Evolutionary conservation across 768 basidiomycete genomes (phyloP).

Genomic region (Pleurotus cornucopiae): DNA sequence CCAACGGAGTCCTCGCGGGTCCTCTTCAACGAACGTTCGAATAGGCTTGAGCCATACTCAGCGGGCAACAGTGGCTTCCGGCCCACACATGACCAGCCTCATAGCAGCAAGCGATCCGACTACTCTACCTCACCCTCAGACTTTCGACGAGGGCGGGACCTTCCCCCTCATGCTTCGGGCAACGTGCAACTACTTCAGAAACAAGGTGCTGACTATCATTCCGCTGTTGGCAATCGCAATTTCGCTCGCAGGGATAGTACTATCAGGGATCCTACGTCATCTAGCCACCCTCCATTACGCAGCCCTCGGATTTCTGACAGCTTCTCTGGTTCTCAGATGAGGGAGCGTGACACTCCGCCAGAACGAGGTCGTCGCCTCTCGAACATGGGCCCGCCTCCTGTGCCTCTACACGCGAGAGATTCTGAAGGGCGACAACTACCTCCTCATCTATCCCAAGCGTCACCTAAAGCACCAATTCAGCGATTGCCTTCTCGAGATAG

Average conservation of each 20-base stretch:
- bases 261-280: slow-evolving; percentile 17
- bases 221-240: not conserved
- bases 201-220: slow-evolving; percentile 25
- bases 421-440: slow-evolving; percentile 45
- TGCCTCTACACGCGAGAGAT: slow-evolving; percentile 39
- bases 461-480: slow-evolving; percentile 23
- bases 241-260: not conserved
- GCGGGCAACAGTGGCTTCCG: slow-evolving; percentile 33
- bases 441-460: slow-evolving; percentile 45
- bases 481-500: slow-evolving; percentile 42
- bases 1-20: slow-evolving; percentile 62
- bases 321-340: slow-evolving; percentile 3
- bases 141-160: slow-evolving; percentile 40
- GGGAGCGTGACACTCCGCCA: not conserved
- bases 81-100: slow-evolving; percentile 31
- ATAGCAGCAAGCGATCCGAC: slow-evolving; percentile 44
- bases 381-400: slow-evolving; percentile 50
- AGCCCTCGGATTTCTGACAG: slow-evolving; percentile 32
- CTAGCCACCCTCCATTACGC: slow-evolving; percentile 35
- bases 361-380: slow-evolving; percentile 23
- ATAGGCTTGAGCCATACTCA: slow-evolving; percentile 77
- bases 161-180: slow-evolving; percentile 29
- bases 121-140: slow-evolving; percentile 33
- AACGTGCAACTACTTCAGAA: slow-evolving; percentile 64
- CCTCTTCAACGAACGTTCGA: slow-evolving; percentile 95